Base-by-base conservation (phyloP, 2,329 filamentous ascomycete species). In the Lachnellula cervina region DNA sequence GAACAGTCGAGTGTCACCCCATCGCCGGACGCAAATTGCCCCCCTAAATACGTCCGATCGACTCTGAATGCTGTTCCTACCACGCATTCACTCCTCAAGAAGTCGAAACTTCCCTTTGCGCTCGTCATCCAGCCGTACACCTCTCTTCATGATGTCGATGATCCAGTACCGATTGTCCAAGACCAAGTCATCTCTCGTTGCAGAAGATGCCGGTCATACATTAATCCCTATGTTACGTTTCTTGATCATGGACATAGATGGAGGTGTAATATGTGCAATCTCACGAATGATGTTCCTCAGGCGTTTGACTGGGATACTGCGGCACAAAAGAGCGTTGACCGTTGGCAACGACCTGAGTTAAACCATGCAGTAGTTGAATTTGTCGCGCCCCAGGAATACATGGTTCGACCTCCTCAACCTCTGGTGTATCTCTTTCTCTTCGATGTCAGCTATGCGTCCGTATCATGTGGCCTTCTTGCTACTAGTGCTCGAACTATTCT, bases 201-300 rank as follows among this genome's bases (percentile, higher is more conserved):
- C 78, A 84, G 94, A 72, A 87, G 94, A 74, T 99, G 94, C 75
- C 82, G 94, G 65, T 94, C 93, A 54, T 97, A 97, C 72, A 97
- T 97, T 78, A 97, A 97, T 72, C 92, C 94, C 13, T 99, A 93
- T 66, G 94, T 96, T 57, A 90, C 90, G 47, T 99, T 99, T 76
- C 77, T 99, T 59, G 94, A 99, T 67, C 90, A 97, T 69, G 94
- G 94, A 47, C 94, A 99, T 75, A 84, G 94, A 69, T 99, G 94
- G 94, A 87, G 93, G 69, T 99, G 94, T 77, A 99, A 99, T 76
- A 97, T 99, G 92, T 99, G 94, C 74, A 97, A 96, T 73, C 79
- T 99, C 62, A 97, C 92, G 65, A 99, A 99, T 71, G 94, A 99
- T 66, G 93, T 97, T 40, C 94, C 94, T n/a, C 94, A 99, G 74